Conservation (phyloP, 192 early-diverging fungal species). For the Backusella morwellensis region DNA sequence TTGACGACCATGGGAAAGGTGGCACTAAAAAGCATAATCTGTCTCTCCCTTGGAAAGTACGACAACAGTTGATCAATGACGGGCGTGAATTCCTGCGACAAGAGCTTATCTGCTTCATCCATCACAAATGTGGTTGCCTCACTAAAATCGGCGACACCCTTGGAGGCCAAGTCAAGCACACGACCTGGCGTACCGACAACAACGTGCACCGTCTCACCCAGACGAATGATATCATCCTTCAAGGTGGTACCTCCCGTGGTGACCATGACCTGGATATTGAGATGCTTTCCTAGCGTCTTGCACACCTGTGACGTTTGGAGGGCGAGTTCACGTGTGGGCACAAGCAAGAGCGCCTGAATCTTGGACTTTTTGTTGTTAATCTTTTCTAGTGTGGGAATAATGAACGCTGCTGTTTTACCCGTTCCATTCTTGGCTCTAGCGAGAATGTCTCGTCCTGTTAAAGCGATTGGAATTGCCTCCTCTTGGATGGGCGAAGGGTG, state of each 20-base stretch:
- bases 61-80: conserved; percentile 96
- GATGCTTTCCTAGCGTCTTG: conserved; percentile 96
- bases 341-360: conserved; percentile 91
- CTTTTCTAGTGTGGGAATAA: conserved; percentile 95
- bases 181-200: conserved; percentile 97
- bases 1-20: conserved; percentile 99
- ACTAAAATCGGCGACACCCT: conserved; percentile 88
- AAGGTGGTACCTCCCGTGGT: conserved; percentile 97
- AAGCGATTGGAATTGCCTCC: conserved; percentile 96
- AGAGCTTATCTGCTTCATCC: conserved; percentile 99
- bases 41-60: conserved; percentile 84
- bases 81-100: conserved; percentile 97
- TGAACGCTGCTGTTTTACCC: conserved; percentile 97
- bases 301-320: conserved; percentile 99
- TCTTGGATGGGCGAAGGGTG: conserved; percentile 98
- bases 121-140: conserved; percentile 92
- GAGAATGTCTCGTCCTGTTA: conserved; percentile 93
- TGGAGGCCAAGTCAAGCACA: conserved; percentile 94
- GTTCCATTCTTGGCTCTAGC: conserved; percentile 98
- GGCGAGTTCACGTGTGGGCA: conserved; percentile 96
- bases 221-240: conserved; percentile 97
- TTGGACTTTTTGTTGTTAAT: conserved; percentile 81
- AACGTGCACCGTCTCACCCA: conserved; percentile 92
- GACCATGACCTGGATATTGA: conserved; percentile 97
- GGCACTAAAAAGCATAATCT: conserved; percentile 96